Percentiles rank a stretch among this genome's conserved stretches.
Conservation (phyloP, 164 flowering plant genomes). For the Kingdonia uniflora region DNA sequence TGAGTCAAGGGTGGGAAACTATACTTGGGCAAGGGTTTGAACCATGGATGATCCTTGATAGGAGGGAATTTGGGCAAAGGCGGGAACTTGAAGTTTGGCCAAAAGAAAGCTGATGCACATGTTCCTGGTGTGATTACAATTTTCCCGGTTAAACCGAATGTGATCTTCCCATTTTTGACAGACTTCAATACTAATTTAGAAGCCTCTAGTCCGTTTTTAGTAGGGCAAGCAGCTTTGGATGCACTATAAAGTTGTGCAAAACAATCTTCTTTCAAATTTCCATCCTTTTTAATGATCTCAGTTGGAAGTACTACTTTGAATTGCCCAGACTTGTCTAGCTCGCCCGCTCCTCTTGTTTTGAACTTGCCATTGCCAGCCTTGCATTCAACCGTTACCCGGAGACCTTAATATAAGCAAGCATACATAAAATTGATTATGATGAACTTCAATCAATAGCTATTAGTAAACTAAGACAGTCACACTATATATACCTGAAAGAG, state of each 20-base stretch:
- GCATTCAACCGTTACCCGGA: slow-evolving; percentile 60
- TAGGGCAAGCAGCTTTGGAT: slow-evolving; percentile 48
- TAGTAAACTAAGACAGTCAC: too few species aligned
- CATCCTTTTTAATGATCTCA: slow-evolving; percentile 33
- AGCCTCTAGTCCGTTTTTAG: slow-evolving; percentile 34
- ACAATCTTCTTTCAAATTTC: slow-evolving; percentile 54
- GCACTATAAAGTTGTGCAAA: slow-evolving; percentile 65
- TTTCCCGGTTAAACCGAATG: slow-evolving; percentile 30
- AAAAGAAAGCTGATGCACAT: slow-evolving; percentile 54
- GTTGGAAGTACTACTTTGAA: slow-evolving; percentile 46
- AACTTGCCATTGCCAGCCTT: slow-evolving; percentile 37
- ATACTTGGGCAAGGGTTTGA: neutral
- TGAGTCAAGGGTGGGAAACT: neutral
- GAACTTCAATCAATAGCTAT: too few species aligned
- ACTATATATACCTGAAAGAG: slow-evolving; percentile 55
- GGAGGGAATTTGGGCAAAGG: slow-evolving; percentile 16
- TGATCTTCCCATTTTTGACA: slow-evolving; percentile 30
- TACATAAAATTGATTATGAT: too few species aligned
- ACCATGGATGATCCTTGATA: slow-evolving; percentile 3
- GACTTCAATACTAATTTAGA: slow-evolving; percentile 40
- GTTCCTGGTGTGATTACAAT: slow-evolving; percentile 45
- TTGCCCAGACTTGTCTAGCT: slow-evolving; percentile 57
- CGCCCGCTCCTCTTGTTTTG: slow-evolving; percentile 38
- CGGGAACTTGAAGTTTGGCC: slow-evolving; percentile 45
- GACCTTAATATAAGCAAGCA: slow-evolving; percentile 32